These are phyloP conservation scores for Exophiala aquamarina DNA, from an alignment of 2,329 filamentous ascomycete genomes.

Conservation along the genomic window DNA sequence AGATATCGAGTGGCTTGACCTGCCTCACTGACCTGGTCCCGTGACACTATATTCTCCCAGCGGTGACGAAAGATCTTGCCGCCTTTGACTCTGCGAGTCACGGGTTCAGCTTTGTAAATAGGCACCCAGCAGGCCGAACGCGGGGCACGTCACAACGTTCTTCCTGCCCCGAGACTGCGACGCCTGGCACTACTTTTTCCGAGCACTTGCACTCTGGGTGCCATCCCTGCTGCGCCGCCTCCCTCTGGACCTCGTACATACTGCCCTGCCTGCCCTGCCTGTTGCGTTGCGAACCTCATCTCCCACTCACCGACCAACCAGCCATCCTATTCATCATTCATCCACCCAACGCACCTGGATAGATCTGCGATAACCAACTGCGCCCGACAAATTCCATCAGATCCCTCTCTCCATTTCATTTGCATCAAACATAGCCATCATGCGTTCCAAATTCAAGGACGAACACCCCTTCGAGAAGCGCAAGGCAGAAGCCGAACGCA, in stretches of 20 bases:
- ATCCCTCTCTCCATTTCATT: constrained; percentile 5
- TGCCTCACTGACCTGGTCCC: no score
- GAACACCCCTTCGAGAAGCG: constrained; percentile 99
- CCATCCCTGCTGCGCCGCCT: constrained; percentile 3
- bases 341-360: constrained; percentile 11
- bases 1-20: no score
- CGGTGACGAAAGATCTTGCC: no score
- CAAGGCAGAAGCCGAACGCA: constrained; percentile 99
- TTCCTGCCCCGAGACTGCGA: no score
- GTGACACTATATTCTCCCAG: no score
- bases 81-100: no score
- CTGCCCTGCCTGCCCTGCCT: no score
- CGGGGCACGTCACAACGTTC: no score
- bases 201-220: constrained; percentile 6
- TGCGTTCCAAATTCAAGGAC: constrained; percentile 99
- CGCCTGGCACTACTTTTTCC: constrained; percentile 1
- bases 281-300: constrained; percentile 29
- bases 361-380: constrained; percentile 8
- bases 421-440: constrained; percentile 38
- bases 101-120: no score
- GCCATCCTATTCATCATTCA: constrained; percentile 23
- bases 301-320: constrained; percentile 28
- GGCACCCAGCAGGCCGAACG: no score
- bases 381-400: constrained; percentile 15
- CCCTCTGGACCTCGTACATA: constrained; percentile 7